Base-by-base conservation (phyloP, 2,329 filamentous ascomycete genomes). In the Orbilia oligospora region DNA sequence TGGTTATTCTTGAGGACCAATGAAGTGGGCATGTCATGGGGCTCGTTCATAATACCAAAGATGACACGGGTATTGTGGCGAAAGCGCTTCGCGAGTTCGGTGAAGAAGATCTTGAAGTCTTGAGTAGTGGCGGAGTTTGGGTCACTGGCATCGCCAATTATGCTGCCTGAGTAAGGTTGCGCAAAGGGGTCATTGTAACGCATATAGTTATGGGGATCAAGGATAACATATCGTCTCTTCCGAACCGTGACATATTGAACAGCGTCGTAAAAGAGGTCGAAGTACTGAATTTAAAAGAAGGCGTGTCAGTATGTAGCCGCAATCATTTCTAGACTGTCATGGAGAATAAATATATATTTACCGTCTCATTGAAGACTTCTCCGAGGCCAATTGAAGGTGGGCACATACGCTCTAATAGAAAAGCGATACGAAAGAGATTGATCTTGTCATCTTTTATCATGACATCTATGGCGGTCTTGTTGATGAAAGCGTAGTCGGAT, bases 161-260 rank as follows among this genome's bases (percentile, higher is more conserved):
- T 84, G 80, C 85, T 86, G 48, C 87, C 87, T 5, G 84, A 85
- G 69, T 83, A 85, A 2, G 87, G 87, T 81, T 88, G 87, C 33
- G 84, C 83, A 18, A 84, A 86, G 0, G 87, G 87, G 80, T 88
- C 84, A 80, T 87, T 87, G 82, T 88, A 88, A 3, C 87, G 84
- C 87, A 88, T 88, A 81, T 88, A 87, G 81, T 87, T 88, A 83
- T 88, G 87, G 1, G 87, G 86, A 81, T 88, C 87, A 1, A 88
- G 82, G 75, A 88, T 86, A 9, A 84, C 85, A 79, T 88, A 85
- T 18, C 82, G 83, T 8, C 84, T 85, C 79, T 87, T 86, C 14
- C 84, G 87, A 36, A 84, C 81, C 0, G 87, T 88, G 80, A 88
- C 86, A 80, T 88, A 87, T 81, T 87, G 85, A 0, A 88, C 84